Conservation (phyloP, 768 basidiomycete species). For the Lentinula sp. region DNA sequence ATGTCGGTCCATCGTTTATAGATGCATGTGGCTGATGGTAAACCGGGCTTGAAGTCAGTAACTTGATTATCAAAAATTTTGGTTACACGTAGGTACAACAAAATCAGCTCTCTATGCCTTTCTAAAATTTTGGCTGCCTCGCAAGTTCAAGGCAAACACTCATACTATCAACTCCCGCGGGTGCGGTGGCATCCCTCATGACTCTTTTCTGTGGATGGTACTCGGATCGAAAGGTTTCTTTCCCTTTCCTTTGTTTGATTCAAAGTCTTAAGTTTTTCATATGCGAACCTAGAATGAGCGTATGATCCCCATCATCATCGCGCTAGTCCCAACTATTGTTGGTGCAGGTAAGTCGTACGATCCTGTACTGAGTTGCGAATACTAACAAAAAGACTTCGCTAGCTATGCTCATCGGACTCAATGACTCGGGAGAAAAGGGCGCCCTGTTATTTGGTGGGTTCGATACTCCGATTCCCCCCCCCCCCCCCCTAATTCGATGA, state of each 20-base stretch:
- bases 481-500: not conserved
- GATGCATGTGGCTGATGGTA: not conserved
- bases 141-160: slow-evolving; percentile 52
- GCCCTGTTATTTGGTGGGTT: slow-evolving; percentile 47
- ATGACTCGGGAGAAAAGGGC: slow-evolving; percentile 40
- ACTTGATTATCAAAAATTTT: slow-evolving; percentile 55
- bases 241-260: not conserved
- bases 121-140: not conserved
- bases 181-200: slow-evolving; percentile 40
- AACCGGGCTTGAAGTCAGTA: slow-evolving; percentile 37
- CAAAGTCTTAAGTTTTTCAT: not conserved
- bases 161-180: slow-evolving; percentile 52
- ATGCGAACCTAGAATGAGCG: slow-evolving; percentile 36
- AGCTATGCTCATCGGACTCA: slow-evolving; percentile 51
- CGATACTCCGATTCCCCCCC: not conserved
- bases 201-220: slow-evolving; percentile 56
- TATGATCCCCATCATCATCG: slow-evolving; percentile 55
- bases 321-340: slow-evolving; percentile 51
- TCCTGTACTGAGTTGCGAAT: not conserved
- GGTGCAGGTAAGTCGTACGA: slow-evolving; percentile 34
- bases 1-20: slow-evolving; percentile 13
- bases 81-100: slow-evolving; percentile 48
- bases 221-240: slow-evolving; percentile 51
- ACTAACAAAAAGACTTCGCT: not conserved
- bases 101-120: not conserved